Evolutionary conservation across 2,329 filamentous ascomycete species (phyloP).

Genomic region (Mycosphaerelloides madeirae): DNA sequence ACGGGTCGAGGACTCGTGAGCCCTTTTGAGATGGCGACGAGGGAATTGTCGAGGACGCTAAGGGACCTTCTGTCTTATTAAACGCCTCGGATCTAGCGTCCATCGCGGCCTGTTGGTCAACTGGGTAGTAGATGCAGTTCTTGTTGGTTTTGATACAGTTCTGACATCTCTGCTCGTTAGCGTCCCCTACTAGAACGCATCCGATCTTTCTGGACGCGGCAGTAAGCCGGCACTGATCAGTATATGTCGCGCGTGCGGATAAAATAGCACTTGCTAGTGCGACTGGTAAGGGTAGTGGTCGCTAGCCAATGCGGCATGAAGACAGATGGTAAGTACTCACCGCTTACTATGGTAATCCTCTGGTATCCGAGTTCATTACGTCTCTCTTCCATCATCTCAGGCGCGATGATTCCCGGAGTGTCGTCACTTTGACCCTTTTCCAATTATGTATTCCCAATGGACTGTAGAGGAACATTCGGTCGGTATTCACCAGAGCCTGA

Average conservation of each 20-base stretch:
- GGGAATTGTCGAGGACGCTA: constrained; percentile 25
- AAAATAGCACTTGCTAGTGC: too few relatives aligned
- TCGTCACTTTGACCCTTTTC: too few relatives aligned
- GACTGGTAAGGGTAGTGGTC: too few relatives aligned
- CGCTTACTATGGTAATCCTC: too few relatives aligned
- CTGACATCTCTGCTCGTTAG: constrained; percentile 71
- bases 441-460: too few relatives aligned
- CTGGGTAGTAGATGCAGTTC: constrained; percentile 86
- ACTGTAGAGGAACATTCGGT: too few relatives aligned
- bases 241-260: constrained; percentile 15
- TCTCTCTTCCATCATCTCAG: too few relatives aligned
- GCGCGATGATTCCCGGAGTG: too few relatives aligned
- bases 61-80: constrained; percentile 15
- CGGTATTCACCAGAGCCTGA: too few relatives aligned
- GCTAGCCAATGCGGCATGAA: too few relatives aligned
- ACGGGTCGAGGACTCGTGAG: constrained; percentile 13
- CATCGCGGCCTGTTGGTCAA: constrained; percentile 51
- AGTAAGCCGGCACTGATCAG: constrained; percentile 61
- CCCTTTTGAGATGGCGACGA: constrained; percentile 21
- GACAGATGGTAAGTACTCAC: too few relatives aligned
- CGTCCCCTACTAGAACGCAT: constrained; percentile 72
- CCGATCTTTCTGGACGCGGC: constrained; percentile 88
- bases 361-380: too few relatives aligned
- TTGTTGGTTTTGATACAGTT: constrained; percentile 95
- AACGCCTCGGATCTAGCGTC: constrained; percentile 25